Evolutionary conservation across 768 basidiomycete genomes (phyloP).

Genomic region (Mycena olivaceomarginata): DNA sequence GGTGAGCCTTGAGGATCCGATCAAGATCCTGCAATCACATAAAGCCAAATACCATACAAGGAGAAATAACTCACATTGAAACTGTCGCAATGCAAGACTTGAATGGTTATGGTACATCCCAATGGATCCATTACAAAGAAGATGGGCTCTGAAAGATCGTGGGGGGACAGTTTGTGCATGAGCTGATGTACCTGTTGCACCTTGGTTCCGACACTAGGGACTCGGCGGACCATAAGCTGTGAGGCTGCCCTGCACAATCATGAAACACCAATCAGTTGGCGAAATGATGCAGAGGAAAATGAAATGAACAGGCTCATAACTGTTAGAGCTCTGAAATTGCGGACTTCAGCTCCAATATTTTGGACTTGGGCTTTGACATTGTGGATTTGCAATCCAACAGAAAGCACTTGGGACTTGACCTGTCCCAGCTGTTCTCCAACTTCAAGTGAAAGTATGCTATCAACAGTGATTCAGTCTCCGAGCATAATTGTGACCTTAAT

Average conservation of each 20-base stretch:
- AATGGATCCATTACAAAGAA: slow-evolving; percentile 22
- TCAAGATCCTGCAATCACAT: slow-evolving; percentile 6
- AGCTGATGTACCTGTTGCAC: background rate
- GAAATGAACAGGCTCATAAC: no score
- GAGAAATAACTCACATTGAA: background rate
- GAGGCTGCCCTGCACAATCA: background rate
- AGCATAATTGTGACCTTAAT: no score
- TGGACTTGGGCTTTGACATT: background rate
- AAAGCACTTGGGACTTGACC: slow-evolving; percentile 2
- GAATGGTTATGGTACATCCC: slow-evolving; percentile 17
- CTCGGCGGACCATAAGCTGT: background rate
- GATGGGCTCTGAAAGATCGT: slow-evolving; percentile 9
- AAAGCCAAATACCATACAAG: background rate
- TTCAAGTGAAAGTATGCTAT: background rate
- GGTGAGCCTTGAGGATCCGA: slow-evolving; percentile 19
- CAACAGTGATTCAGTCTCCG: background rate
- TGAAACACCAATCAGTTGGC: no score
- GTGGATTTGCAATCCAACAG: background rate
- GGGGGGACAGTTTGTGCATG: background rate
- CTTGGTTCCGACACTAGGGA: background rate
- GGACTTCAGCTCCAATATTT: background rate
- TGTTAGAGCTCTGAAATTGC: no score
- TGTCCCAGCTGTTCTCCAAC: slow-evolving; percentile 15
- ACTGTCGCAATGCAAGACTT: background rate
- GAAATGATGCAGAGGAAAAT: no score